A percentile compares a stretch with the other conserved stretches of the same genome.
Conservation (phyloP, 352 stramenopile genomes). For the Phytophthora crassamura region DNA sequence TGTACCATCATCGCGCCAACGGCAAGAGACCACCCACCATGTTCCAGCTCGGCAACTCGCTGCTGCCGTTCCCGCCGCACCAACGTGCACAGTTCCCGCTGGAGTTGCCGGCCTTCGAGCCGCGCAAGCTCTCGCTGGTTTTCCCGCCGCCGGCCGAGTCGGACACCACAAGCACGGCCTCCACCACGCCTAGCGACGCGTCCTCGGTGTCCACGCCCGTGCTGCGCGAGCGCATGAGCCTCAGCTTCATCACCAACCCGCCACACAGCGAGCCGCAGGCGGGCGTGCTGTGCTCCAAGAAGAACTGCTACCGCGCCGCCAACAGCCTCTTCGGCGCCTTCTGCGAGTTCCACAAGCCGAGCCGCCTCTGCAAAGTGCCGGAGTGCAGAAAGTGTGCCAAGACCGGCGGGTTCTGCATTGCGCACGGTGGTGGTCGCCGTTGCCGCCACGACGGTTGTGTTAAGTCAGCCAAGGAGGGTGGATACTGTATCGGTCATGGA, state of each 20-base stretch:
- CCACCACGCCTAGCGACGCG: slow-evolving; percentile 32
- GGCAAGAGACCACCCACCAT: slow-evolving; percentile 7
- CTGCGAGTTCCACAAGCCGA: slow-evolving; percentile 74
- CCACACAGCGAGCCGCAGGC: slow-evolving; percentile 12
- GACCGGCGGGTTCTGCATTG: slow-evolving; percentile 81
- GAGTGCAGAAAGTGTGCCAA: slow-evolving; percentile 71
- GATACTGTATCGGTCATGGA: slow-evolving; percentile 70
- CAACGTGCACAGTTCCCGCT: slow-evolving; percentile 35
- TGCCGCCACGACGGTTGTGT: slow-evolving; percentile 60
- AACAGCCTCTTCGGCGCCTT: slow-evolving; percentile 60
- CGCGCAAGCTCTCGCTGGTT: slow-evolving; percentile 18
- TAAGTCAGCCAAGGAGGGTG: slow-evolving; percentile 79
- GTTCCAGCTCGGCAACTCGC: slow-evolving; percentile 37
- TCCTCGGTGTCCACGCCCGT: slow-evolving; percentile 31
- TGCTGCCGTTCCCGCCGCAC: slow-evolving; percentile 31
- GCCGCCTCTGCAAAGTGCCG: slow-evolving; percentile 67
- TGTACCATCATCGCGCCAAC: slow-evolving; percentile 14
- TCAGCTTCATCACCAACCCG: slow-evolving; percentile 70
- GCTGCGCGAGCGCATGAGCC: slow-evolving; percentile 52
- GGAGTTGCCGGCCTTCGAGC: slow-evolving; percentile 34
- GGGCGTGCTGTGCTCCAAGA: slow-evolving; percentile 59
- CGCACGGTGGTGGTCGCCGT: slow-evolving; percentile 66
- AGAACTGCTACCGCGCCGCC: slow-evolving; percentile 62
- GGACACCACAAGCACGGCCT: slow-evolving; percentile 36
- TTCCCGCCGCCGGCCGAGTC: slow-evolving; percentile 29